These are phyloP conservation scores for Pseudohalonectria lignicola DNA, from an alignment of 2,329 filamentous ascomycete species.

Conservation along the genomic window DNA sequence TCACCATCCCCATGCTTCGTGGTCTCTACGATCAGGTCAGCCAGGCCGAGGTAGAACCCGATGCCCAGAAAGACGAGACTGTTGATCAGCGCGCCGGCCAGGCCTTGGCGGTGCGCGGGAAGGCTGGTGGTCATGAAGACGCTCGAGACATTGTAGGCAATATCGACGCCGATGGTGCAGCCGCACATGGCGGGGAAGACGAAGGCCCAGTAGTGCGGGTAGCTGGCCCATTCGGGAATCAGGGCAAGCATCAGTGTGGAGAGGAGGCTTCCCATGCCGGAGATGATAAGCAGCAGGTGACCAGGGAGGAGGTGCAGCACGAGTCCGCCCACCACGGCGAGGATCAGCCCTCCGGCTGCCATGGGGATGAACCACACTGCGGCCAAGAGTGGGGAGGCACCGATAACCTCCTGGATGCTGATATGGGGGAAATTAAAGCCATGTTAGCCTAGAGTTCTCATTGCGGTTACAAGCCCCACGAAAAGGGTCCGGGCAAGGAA, in stretches of 20 bases:
- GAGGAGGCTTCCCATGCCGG: constrained; percentile 46
- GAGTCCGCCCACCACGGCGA: constrained; percentile 52
- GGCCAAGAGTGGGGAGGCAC: constrained; percentile 47
- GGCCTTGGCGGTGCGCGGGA: constrained; percentile 54
- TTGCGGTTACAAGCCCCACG: neutral
- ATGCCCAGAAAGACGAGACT: constrained; percentile 61
- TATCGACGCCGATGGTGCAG: constrained; percentile 62
- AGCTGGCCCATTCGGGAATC: constrained; percentile 43
- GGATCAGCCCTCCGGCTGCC: constrained; percentile 54
- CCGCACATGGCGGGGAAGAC: constrained; percentile 62
- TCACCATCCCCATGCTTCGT: constrained; percentile 17
- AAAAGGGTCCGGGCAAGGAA: constrained; percentile 33
- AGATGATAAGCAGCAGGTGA: constrained; percentile 50
- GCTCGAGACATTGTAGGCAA: constrained; percentile 65
- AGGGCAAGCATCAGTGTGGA: constrained; percentile 53
- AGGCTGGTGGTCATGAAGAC: constrained; percentile 68
- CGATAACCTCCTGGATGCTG: constrained; percentile 50
- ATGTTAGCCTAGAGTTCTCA: neutral
- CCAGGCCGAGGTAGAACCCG: constrained; percentile 59
- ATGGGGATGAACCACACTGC: constrained; percentile 62
- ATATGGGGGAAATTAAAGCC: constrained; percentile 19
- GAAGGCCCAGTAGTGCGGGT: constrained; percentile 53
- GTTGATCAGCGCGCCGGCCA: constrained; percentile 63
- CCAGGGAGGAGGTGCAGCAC: constrained; percentile 57
- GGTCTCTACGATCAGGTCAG: constrained; percentile 45